Evolutionary conservation across 1,284 basidiomycete genomes (phyloP), one percentile per base, ranked within the genome.

Genomic region (Lignosus rhinocerotis): DNA sequence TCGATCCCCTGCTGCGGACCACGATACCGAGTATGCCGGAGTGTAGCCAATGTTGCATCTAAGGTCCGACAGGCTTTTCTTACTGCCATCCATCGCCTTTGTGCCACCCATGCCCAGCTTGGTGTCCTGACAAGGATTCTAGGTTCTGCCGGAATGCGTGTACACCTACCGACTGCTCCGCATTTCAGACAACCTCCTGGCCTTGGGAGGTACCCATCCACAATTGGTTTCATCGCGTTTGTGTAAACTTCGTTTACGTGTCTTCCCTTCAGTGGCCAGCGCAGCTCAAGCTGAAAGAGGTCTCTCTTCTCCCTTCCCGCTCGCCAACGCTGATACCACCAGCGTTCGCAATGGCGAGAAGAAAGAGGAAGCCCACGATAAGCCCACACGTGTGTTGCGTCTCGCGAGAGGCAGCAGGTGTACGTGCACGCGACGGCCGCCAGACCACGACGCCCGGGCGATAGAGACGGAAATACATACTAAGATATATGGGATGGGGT

Each of bases 361-460:
- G 33, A 32, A 45, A 43, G 53, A 51, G 53, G 58, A 19, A 55
- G 53, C 47, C 56, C 56, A 46, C 58, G 62, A 64, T 64, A 64
- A 64, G 62, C 53, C 59, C 21, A 51, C 62, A 64, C 59, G 62
- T 64, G 62, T 44, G 14, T 17, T 25, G 31, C 53, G 33, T 14
- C 56, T 54, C 56, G 56, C 60, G 10, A n/a, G 45, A 50, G 21
- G 55, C 34, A 44, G 39, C 53, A 33, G 33, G 51, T 16, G 43
- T 39, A 16, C 17, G 53, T 47, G 52, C 57, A 56, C 55, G 60
- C 55, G 43, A 52, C 32, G 44, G 51, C 39, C 12, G 39, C 19
- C 53, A 46, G 43, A 34, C 31, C 49, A 42, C 38, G 14, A 17
- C 8, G 39, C 34, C 14, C 33, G 16, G 25, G n/a, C 10, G 41